These are phyloP conservation scores for Fonsecaea pugnacius DNA, from an alignment of 2,329 filamentous ascomycete genomes.

Conservation along the genomic window DNA sequence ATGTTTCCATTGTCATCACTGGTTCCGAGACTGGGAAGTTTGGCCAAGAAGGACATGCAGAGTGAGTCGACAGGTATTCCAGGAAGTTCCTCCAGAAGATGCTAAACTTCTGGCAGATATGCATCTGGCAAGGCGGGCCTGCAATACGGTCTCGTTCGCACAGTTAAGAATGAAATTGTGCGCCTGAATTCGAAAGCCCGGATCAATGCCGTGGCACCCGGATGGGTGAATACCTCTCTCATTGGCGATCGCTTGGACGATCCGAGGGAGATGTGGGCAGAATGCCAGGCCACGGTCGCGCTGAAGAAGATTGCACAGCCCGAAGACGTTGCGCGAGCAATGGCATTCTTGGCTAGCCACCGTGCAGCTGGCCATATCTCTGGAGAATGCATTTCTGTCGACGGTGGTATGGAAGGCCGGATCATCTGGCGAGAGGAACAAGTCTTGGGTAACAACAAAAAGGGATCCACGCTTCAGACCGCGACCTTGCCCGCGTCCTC, in stretches of 20 bases:
- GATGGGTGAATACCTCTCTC: constrained; percentile 54
- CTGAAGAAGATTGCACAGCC: constrained; percentile 55
- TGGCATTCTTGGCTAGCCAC: constrained; percentile 57
- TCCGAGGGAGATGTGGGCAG: constrained; percentile 55
- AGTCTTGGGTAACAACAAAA: constrained; percentile 29
- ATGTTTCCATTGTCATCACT: constrained; percentile 59
- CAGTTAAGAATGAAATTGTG: constrained; percentile 61
- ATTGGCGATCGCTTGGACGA: constrained; percentile 58
- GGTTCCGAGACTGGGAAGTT: constrained; percentile 59
- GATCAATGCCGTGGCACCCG: constrained; percentile 59
- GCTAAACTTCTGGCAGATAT: constrained; percentile 40
- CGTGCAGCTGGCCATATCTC: constrained; percentile 59
- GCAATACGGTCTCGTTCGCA: constrained; percentile 58
- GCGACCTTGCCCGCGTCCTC: constrained; percentile 16
- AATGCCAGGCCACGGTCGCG: constrained; percentile 56
- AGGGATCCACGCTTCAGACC: constrained; percentile 1
- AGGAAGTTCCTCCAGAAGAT: background rate
- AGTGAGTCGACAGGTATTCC: constrained; percentile 36
- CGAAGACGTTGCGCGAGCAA: constrained; percentile 54
- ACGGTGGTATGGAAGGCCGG: constrained; percentile 58
- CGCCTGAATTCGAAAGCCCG: constrained; percentile 55
- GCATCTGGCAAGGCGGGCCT: constrained; percentile 57
- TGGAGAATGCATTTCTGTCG: constrained; percentile 58
- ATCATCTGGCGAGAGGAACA: constrained; percentile 56
- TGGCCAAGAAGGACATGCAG: constrained; percentile 55